These are phyloP conservation scores for Erigeron canadensis DNA, from an alignment of 129 eudicot species.

Conservation along the genomic window DNA sequence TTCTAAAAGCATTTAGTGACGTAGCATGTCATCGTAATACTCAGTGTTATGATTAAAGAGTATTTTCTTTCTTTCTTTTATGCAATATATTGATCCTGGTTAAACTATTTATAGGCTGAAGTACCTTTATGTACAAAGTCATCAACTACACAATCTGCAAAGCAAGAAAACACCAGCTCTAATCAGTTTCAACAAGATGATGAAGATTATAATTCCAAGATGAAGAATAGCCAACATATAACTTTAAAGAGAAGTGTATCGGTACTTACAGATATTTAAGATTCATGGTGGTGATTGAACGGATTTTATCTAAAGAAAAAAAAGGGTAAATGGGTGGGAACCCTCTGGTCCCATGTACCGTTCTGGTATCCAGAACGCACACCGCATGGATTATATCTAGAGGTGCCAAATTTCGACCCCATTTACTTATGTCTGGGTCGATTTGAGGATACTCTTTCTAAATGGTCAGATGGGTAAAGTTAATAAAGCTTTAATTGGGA, in stretches of 20 bases:
- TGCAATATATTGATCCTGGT: constrained; percentile 6
- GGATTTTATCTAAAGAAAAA: too few relatives aligned
- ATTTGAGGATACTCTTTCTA: background rate
- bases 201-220: background rate
- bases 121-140: constrained; percentile 5
- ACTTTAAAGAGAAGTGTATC: background rate
- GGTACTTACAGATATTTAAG: background rate
- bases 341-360: too few relatives aligned
- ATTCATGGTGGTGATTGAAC: background rate
- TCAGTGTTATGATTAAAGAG: background rate
- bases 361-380: too few relatives aligned
- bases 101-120: constrained; percentile 17
- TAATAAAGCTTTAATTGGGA: background rate
- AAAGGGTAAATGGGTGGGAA: too few relatives aligned
- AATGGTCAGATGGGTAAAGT: background rate
- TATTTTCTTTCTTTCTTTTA: background rate
- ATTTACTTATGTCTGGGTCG: background rate
- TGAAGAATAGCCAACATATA: background rate
- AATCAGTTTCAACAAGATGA: constrained; percentile 8
- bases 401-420: background rate
- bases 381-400: background rate
- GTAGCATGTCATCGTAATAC: background rate
- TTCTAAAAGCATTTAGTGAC: background rate
- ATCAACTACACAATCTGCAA: background rate
- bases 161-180: constrained; percentile 1